phyloP scores from a whole-genome alignment of 768 basidiomycete species.

The Pisolithus marmoratus region DNA sequence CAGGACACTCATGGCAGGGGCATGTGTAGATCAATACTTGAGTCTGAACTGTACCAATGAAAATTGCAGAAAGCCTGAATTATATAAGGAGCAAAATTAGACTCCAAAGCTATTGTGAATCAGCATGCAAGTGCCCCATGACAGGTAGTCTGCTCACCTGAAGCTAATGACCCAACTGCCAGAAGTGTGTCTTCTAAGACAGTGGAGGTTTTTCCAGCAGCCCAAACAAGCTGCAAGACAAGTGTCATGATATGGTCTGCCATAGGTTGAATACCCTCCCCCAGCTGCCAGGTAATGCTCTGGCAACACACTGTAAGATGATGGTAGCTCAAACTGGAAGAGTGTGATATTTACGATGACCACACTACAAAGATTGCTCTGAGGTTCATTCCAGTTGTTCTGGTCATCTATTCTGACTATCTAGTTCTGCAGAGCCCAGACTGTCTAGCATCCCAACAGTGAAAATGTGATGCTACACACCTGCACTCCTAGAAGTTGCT shows the following conservation, averaged over 20 bases:
- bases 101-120: conserved; percentile 57
- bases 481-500: conserved; percentile 79
- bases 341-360: conserved; percentile 56
- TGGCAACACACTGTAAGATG: conserved; percentile 26
- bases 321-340: neutral
- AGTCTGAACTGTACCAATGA: conserved; percentile 38
- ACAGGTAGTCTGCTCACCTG: conserved; percentile 38
- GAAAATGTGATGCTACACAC: conserved; percentile 33
- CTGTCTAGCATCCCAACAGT: conserved; percentile 56
- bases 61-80: conserved; percentile 81
- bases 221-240: too few relatives aligned
- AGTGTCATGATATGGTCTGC: too few relatives aligned
- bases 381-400: conserved; percentile 98
- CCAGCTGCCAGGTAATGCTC: conserved; percentile 83
- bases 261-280: too few relatives aligned
- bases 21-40: too few relatives aligned
- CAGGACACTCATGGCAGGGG: too few relatives aligned
- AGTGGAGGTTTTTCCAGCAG: too few relatives aligned
- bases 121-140: conserved; percentile 2
- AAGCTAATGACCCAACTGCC: conserved; percentile 81
- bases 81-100: conserved; percentile 81
- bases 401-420: too few relatives aligned
- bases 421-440: too few relatives aligned
- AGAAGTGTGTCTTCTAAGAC: conserved; percentile 98
- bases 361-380: conserved; percentile 90